phyloP scores from a whole-genome alignment of 306 rosid genomes.

The Astragalus glycyphyllos region DNA sequence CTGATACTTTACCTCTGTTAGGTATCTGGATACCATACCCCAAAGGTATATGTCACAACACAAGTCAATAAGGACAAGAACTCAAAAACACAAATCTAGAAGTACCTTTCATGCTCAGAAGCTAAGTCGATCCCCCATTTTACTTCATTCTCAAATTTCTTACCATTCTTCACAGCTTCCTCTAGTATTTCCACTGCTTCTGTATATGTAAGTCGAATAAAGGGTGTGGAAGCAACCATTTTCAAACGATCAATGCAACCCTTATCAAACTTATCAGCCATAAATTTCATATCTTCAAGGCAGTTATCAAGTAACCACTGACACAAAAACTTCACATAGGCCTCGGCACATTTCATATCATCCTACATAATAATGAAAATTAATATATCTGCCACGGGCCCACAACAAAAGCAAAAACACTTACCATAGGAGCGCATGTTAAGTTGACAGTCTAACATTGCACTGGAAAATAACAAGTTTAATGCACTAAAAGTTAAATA shows the following conservation, averaged over 20 bases:
- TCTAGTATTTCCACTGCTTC: slow-evolving; percentile 83
- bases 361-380: slow-evolving; percentile 60
- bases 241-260: slow-evolving; percentile 80
- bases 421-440: not conserved
- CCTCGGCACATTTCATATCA: slow-evolving; percentile 98
- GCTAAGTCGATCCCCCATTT: slow-evolving; percentile 97
- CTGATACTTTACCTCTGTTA: slow-evolving; percentile 85
- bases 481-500: slow-evolving; percentile 8
- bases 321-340: slow-evolving; percentile 81
- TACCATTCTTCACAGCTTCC: slow-evolving; percentile 80
- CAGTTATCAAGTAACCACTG: slow-evolving; percentile 94
- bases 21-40: slow-evolving; percentile 61
- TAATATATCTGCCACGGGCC: not conserved
- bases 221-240: slow-evolving; percentile 87
- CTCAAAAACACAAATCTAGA: not conserved
- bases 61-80: slow-evolving; percentile 25
- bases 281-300: slow-evolving; percentile 87
- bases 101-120: slow-evolving; percentile 95
- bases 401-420: slow-evolving; percentile 25
- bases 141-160: slow-evolving; percentile 88
- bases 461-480: not conserved
- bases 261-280: slow-evolving; percentile 82
- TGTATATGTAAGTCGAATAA: slow-evolving; percentile 73
- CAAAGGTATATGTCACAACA: slow-evolving; percentile 28
- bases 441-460: not conserved